A percentile compares a stretch with the other conserved stretches of the same genome.
phyloP scores from a whole-genome alignment of 2,329 filamentous ascomycete genomes.

The Knoxdaviesia proteae region DNA sequence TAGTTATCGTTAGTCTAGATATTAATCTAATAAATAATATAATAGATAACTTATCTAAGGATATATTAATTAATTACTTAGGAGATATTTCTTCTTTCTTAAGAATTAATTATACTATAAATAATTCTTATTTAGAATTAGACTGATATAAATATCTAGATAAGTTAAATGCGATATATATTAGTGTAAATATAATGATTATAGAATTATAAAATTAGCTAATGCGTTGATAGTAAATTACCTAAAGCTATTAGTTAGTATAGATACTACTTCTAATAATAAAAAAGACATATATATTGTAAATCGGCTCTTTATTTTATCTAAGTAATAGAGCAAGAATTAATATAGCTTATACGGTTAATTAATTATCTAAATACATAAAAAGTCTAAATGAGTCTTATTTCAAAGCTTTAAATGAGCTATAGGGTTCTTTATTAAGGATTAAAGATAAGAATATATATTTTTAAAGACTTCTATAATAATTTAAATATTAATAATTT shows the following conservation, averaged over 20 bases:
- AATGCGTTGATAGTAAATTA: too few species aligned
- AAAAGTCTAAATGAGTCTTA: too few species aligned
- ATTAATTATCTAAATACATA: too few species aligned
- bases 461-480: background rate
- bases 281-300: too few species aligned
- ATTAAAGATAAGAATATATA: background rate
- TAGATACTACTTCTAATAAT: too few species aligned
- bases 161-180: too few species aligned
- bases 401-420: too few species aligned
- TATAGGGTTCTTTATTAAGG: background rate
- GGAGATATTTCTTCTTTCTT: background rate
- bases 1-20: background rate
- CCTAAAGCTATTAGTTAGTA: too few species aligned
- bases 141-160: background rate
- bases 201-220: too few species aligned
- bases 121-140: background rate
- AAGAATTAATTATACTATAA: background rate
- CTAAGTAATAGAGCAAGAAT: too few species aligned
- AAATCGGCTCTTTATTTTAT: too few species aligned
- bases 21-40: background rate
- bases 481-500: conserved; percentile 1
- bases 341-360: too few species aligned
- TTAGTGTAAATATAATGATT: background rate
- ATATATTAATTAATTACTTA: background rate
- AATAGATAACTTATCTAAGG: background rate